A percentile compares a stretch with the other conserved stretches of the same genome.
Evolutionary conservation across 805 yeast genomes (phyloP).

Genomic region (Debaryomyces hansenii): DNA sequence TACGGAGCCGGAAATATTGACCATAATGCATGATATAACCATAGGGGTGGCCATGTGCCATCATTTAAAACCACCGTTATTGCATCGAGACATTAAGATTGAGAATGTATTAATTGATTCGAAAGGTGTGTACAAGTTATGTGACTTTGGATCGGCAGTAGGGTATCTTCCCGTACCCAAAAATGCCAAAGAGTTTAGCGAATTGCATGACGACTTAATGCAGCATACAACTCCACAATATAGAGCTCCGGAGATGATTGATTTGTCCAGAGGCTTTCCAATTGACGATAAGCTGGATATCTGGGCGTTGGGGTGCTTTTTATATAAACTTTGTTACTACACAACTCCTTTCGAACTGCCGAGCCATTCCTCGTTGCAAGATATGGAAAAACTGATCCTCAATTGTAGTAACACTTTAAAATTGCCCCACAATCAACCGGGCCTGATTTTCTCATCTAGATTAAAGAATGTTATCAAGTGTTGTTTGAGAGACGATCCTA

Average conservation of each 20-base stretch:
- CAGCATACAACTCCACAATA: slow-evolving; percentile 85
- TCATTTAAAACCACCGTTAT: slow-evolving; percentile 64
- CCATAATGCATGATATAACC: slow-evolving; percentile 67
- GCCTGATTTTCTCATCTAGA: slow-evolving; percentile 54
- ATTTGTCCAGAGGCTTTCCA: slow-evolving; percentile 63
- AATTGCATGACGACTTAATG: slow-evolving; percentile 66
- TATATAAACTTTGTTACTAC: slow-evolving; percentile 76
- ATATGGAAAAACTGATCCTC: slow-evolving; percentile 59
- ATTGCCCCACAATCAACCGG: slow-evolving; percentile 47
- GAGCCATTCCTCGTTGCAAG: slow-evolving; percentile 33
- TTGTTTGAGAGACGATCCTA: slow-evolving; percentile 64
- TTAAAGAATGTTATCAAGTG: slow-evolving; percentile 64
- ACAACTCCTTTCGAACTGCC: slow-evolving; percentile 77
- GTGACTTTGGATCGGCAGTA: slow-evolving; percentile 84
- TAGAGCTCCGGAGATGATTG: slow-evolving; percentile 83
- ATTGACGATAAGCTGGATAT: slow-evolving; percentile 81
- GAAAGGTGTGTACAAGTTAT: slow-evolving; percentile 60
- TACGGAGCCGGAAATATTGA: slow-evolving; percentile 65
- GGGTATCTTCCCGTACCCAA: slow-evolving; percentile 63
- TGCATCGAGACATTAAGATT: slow-evolving; percentile 80
- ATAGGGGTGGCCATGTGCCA: slow-evolving; percentile 81
- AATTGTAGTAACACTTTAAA: slow-evolving; percentile 50
- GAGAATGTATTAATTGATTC: slow-evolving; percentile 72
- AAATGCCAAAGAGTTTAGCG: slow-evolving; percentile 57
- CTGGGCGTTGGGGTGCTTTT: slow-evolving; percentile 81